A percentile compares a stretch with the other conserved stretches of the same genome.
Evolutionary conservation across 1,284 basidiomycete species (phyloP).

Genomic region (Naganishia cerealis): DNA sequence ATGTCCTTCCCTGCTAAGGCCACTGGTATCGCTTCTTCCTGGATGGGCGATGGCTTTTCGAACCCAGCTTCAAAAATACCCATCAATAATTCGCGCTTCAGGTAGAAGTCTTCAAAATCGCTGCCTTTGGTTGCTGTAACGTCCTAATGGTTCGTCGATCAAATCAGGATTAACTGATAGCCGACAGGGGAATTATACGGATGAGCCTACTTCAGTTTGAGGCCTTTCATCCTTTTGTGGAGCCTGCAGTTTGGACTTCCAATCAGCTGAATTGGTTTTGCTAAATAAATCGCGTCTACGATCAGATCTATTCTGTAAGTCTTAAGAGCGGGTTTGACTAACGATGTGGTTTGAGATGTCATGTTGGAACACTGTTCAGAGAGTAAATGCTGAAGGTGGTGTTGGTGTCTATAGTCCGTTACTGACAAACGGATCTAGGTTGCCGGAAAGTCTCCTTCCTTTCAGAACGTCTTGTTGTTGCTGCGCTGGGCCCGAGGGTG

Average conservation of each 20-base stretch:
- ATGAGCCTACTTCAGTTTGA: constrained; percentile 69
- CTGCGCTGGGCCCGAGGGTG: background rate
- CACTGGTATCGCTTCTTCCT: constrained; percentile 92
- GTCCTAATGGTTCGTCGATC: constrained; percentile 56
- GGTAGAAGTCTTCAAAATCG: constrained; percentile 84
- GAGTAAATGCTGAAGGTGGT: background rate
- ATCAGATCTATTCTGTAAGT: background rate
- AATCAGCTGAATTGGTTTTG: constrained; percentile 53
- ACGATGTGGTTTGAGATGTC: constrained; percentile 11
- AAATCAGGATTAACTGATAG: constrained; percentile 4
- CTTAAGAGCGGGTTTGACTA: background rate
- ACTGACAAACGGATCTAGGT: background rate
- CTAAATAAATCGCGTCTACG: background rate
- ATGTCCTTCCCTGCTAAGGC: constrained; percentile 84
- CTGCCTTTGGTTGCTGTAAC: constrained; percentile 85
- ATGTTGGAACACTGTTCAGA: background rate
- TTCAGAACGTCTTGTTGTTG: background rate
- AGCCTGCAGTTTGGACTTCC: constrained; percentile 75
- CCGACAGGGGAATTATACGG: background rate
- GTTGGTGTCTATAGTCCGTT: background rate
- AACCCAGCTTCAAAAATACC: constrained; percentile 96
- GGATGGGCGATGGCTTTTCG: constrained; percentile 93
- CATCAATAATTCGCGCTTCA: constrained; percentile 79
- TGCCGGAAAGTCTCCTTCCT: background rate
- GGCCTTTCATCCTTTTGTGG: constrained; percentile 88